Evolutionary conservation across 2,329 filamentous ascomycete genomes (phyloP), one percentile per base, ranked within the genome.

Genomic region (Huntiella abstrusa): DNA sequence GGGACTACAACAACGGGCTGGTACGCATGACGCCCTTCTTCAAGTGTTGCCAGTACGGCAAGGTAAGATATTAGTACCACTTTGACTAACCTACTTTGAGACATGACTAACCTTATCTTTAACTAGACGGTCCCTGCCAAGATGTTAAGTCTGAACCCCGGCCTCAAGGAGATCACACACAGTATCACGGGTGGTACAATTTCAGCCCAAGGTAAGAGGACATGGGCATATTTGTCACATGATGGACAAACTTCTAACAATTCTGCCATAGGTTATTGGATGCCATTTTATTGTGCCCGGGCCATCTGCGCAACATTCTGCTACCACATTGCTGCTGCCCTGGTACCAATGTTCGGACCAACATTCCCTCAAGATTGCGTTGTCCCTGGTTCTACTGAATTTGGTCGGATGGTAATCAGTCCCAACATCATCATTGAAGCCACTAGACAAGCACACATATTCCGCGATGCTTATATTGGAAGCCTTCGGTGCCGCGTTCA

Each of bases 11-110:
- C 55, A 76, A 88, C 51, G 91, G 91, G 6, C 77, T 96, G 28
- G 87, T 96, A 51, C 79, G 88, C 51, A 92, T 93, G 62, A 95
- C 87, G 2, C 82, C 86, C 22, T 83, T 96, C 58, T 96, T 96
- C 71, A 94, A 94, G 60, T 86, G 83, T 53, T 80, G 79, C 58
- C 77, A 80, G 52, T 88, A 88, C 57, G 73, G 80, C 52, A 98
- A 98, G 76, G 88, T 86, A 59, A 57, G 67, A n/a, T 16, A n/a
- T 13, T 19, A 15, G n/a, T 28, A 28, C 15, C 38, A 40, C 22
- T 40, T 37, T 16, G 16, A 19, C 3, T 12, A 33, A 34, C 3
- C 11, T 8, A 40, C 4, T 5, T 22, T 15, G 16, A 28, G 13
- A 43, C 54, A 22, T 28, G 22, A 10, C 43, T 45, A 33, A 45